Evolutionary conservation across 2,329 filamentous ascomycete genomes (phyloP).

Genomic region (Tolypocladium nubicola): DNA sequence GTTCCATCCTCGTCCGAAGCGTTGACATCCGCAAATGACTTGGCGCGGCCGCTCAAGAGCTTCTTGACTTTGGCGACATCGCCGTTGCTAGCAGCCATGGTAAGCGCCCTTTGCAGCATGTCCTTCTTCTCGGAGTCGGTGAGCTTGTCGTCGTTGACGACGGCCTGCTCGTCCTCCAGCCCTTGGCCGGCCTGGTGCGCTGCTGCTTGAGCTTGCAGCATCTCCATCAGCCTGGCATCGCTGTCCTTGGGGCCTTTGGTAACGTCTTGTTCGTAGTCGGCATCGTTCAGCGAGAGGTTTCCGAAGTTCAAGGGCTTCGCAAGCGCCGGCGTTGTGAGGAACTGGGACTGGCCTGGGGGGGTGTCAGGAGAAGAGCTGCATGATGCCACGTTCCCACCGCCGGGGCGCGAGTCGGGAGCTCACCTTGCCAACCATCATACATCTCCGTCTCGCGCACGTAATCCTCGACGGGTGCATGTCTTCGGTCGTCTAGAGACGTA

Average conservation of each 20-base stretch:
- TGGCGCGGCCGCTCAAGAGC: slow-evolving; percentile 65
- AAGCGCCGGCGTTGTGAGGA: slow-evolving; percentile 75
- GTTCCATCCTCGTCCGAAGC: slow-evolving; percentile 88
- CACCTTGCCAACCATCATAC: slow-evolving; percentile 97
- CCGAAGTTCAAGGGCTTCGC: slow-evolving; percentile 75
- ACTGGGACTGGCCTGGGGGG: slow-evolving; percentile 77
- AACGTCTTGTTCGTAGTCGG: slow-evolving; percentile 55
- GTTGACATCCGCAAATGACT: slow-evolving; percentile 72
- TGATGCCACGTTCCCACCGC: slow-evolving; percentile 3
- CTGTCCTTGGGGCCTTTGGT: slow-evolving; percentile 56
- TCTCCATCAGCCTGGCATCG: slow-evolving; percentile 83
- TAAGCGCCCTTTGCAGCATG: slow-evolving; percentile 75
- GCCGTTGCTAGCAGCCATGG: slow-evolving; percentile 94
- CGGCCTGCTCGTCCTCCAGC: slow-evolving; percentile 69
- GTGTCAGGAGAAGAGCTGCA: slow-evolving; percentile 10
- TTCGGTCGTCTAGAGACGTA: slow-evolving; percentile 81
- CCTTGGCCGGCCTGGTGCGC: slow-evolving; percentile 65
- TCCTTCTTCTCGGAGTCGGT: slow-evolving; percentile 67
- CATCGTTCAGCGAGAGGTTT: slow-evolving; percentile 73
- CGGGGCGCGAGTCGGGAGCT: slow-evolving; percentile 9
- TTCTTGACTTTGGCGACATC: slow-evolving; percentile 72
- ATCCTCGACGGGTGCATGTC: slow-evolving; percentile 49
- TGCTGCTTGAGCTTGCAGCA: slow-evolving; percentile 86
- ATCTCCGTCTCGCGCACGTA: slow-evolving; percentile 81
- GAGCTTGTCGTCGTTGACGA: slow-evolving; percentile 64